Percentiles rank a stretch among this genome's conserved stretches.
These are phyloP conservation scores for Fusarium sp. DNA, from an alignment of 2,329 filamentous ascomycete genomes.

Conservation along the genomic window DNA sequence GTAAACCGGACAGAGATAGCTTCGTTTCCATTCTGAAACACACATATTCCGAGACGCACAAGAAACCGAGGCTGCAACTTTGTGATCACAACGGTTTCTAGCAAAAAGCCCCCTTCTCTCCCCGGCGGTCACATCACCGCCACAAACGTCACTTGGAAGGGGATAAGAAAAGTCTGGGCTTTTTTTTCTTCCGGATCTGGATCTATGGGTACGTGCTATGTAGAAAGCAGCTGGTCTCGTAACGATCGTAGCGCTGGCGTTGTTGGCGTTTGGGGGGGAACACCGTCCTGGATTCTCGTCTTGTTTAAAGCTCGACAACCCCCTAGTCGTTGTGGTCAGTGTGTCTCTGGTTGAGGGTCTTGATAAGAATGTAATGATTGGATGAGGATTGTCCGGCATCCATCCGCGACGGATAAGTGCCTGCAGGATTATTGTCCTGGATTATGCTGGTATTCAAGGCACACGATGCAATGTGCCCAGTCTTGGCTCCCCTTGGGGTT, in stretches of 20 bases:
- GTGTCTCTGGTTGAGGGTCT: constrained; percentile 19
- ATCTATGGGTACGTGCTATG: not conserved
- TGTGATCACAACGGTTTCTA: not conserved
- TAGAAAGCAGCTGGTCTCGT: constrained; percentile 5
- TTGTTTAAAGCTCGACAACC: constrained; percentile 19
- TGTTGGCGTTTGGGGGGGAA: not conserved
- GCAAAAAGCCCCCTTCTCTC: not conserved
- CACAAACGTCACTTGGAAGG: constrained; percentile 24
- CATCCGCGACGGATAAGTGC: constrained; percentile 34
- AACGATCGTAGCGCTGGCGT: constrained; percentile 17
- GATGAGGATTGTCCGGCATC: constrained; percentile 21
- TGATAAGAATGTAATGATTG: constrained; percentile 18
- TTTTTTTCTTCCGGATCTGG: constrained; percentile 5
- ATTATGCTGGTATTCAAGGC: not conserved
- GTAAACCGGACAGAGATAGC: constrained; percentile 17
- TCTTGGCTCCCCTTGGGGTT: not conserved
- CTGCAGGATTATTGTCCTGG: constrained; percentile 23
- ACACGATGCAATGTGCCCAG: not conserved
- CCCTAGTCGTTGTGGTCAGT: constrained; percentile 12
- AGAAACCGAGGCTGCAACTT: constrained; percentile 13
- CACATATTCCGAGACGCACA: constrained; percentile 33
- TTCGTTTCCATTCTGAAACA: constrained; percentile 45
- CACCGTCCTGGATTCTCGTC: not conserved
- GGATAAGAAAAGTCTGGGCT: not conserved
- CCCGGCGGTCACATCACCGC: constrained; percentile 11